A percentile compares a stretch with the other conserved stretches of the same genome.
phyloP scores from a whole-genome alignment of 306 rosid species.

The Prunus dulcis region DNA sequence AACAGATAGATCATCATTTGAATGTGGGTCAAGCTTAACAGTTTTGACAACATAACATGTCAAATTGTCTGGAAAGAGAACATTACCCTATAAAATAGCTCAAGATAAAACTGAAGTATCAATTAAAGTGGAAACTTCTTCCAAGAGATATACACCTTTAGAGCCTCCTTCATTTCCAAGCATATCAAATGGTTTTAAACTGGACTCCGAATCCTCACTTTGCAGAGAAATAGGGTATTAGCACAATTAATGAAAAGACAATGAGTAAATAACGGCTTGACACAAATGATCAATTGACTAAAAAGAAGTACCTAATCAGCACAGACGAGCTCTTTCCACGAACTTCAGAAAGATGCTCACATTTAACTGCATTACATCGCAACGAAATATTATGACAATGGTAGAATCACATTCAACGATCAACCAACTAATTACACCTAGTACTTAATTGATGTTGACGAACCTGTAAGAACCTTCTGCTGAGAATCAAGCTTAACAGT shows the following conservation, averaged over 20 bases:
- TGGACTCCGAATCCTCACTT: constrained; percentile 58
- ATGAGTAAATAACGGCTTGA: neutral
- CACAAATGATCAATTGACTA: neutral
- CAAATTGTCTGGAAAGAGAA: neutral
- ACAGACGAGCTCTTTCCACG: constrained; percentile 54
- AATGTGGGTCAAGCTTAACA: neutral
- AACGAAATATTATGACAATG: neutral
- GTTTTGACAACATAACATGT: neutral
- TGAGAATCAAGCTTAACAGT: constrained; percentile 97
- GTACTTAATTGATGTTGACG: constrained; percentile 17
- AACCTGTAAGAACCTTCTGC: constrained; percentile 97
- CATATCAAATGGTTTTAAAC: constrained; percentile 65
- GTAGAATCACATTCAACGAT: neutral
- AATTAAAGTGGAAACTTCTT: constrained; percentile 2
- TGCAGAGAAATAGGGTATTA: constrained; percentile 27
- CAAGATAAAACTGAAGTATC: neutral
- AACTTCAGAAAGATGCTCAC: constrained; percentile 93
- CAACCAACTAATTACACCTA: neutral
- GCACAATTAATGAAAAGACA: constrained; percentile 9
- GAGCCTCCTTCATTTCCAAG: constrained; percentile 65
- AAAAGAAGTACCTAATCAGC: constrained; percentile 50
- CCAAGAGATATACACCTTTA: constrained; percentile 51
- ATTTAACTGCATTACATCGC: constrained; percentile 56
- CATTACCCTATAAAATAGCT: neutral
- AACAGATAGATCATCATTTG: neutral